A percentile compares a stretch with the other conserved stretches of the same genome.
These are phyloP conservation scores for Hypoxylon rickii DNA, from an alignment of 495 filamentous ascomycete species.

Conservation along the genomic window DNA sequence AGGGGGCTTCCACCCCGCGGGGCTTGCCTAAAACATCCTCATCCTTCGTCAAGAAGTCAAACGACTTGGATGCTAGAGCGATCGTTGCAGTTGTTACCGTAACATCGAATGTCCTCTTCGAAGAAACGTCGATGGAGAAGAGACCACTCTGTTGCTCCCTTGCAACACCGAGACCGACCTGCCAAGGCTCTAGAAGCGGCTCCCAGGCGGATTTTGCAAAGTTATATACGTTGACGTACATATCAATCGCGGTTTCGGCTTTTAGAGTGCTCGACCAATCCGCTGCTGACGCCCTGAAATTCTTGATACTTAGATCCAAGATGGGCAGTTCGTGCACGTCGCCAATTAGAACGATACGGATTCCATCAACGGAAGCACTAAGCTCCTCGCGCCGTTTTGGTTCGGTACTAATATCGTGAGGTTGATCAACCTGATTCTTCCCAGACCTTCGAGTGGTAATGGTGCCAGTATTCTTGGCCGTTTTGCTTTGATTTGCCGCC, in stretches of 20 bases:
- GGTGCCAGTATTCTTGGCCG: slow-evolving; percentile 21
- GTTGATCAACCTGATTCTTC: slow-evolving; percentile 23
- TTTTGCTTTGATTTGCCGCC: slow-evolving; percentile 43
- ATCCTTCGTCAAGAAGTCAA: slow-evolving; percentile 84
- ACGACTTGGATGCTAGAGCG: slow-evolving; percentile 87
- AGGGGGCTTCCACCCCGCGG: slow-evolving; percentile 87
- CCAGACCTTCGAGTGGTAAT: slow-evolving; percentile 19
- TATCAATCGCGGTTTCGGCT: slow-evolving; percentile 86
- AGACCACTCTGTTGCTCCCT: slow-evolving; percentile 75
- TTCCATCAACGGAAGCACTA: slow-evolving; percentile 80
- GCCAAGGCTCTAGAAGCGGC: slow-evolving; percentile 94
- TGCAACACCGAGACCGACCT: slow-evolving; percentile 86
- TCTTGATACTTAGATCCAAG: slow-evolving; percentile 90
- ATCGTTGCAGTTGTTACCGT: slow-evolving; percentile 94
- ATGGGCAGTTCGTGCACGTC: slow-evolving; percentile 94
- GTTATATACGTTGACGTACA: slow-evolving; percentile 95
- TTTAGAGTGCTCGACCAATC: slow-evolving; percentile 91
- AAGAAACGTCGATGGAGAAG: slow-evolving; percentile 82
- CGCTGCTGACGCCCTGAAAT: slow-evolving; percentile 78
- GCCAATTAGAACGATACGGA: slow-evolving; percentile 91
- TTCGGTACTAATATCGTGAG: slow-evolving; percentile 43
- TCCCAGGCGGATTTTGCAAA: slow-evolving; percentile 99
- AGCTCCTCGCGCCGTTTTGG: slow-evolving; percentile 72
- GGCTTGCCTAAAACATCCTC: slow-evolving; percentile 95
- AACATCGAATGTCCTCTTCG: slow-evolving; percentile 85